These are phyloP conservation scores for Xerocomus amazonicus DNA, from an alignment of 1,284 basidiomycete genomes.

Conservation along the genomic window DNA sequence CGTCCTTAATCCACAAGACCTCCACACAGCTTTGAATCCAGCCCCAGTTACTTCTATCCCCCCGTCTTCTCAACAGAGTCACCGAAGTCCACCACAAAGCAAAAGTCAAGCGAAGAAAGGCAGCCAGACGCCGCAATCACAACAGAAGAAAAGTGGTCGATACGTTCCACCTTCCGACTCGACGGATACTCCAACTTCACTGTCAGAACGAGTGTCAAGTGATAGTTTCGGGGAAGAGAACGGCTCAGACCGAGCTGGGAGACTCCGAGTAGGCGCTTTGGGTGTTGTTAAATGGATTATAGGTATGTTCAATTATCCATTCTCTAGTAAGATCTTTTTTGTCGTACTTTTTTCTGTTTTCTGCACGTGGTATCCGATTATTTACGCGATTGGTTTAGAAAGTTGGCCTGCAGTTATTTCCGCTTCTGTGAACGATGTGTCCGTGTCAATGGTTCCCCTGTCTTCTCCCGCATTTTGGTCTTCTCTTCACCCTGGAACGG, in stretches of 20 bases:
- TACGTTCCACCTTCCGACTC: constrained; percentile 24
- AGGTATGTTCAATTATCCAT: constrained; percentile 40
- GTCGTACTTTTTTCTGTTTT: neutral
- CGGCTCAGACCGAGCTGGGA: constrained; percentile 63
- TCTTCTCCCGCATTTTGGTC: constrained; percentile 60
- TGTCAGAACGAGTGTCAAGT: constrained; percentile 12
- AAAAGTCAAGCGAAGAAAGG: constrained; percentile 24
- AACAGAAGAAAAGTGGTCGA: constrained; percentile 35
- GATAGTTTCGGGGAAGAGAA: constrained; percentile 57
- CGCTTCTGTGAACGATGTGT: constrained; percentile 12
- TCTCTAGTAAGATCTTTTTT: neutral
- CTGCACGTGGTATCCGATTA: neutral
- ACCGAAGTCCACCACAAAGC: constrained; percentile 3
- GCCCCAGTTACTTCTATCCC: constrained; percentile 35
- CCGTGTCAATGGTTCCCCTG: constrained; percentile 39
- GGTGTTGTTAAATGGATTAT: constrained; percentile 66
- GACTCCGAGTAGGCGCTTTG: constrained; percentile 70
- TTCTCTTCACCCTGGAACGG: constrained; percentile 42
- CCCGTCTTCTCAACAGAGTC: constrained; percentile 5
- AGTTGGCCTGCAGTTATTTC: constrained; percentile 13
- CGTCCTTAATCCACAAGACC: constrained; percentile 61
- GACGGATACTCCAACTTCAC: constrained; percentile 9
- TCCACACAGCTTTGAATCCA: constrained; percentile 72
- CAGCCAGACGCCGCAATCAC: constrained; percentile 6
- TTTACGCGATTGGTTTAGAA: constrained; percentile 14